Percentiles rank a stretch among this genome's conserved stretches.
Evolutionary conservation across 306 rosid species (phyloP).

Genomic region (Sindora glabra): DNA sequence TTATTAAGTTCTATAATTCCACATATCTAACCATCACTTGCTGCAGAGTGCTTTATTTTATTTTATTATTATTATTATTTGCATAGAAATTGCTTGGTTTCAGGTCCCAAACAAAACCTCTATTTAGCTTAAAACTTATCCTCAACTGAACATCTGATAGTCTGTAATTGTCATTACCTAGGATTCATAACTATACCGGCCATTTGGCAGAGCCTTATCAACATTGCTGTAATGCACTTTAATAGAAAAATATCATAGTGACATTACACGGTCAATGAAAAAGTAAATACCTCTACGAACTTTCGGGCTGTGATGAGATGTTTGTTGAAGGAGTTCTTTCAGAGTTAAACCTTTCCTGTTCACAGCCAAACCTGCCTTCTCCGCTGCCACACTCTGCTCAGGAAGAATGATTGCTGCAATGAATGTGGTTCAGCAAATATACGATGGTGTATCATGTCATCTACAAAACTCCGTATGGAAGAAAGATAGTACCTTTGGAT

Average conservation of each 20-base stretch:
- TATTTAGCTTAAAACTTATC: background rate
- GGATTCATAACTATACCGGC: too few relatives aligned
- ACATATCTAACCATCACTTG: background rate
- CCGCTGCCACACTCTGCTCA: constrained; percentile 84
- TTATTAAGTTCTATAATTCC: background rate
- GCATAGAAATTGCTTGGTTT: background rate
- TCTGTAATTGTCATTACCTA: too few relatives aligned
- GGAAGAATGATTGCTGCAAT: constrained; percentile 78
- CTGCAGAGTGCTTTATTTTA: background rate
- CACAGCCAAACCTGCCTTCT: constrained; percentile 77
- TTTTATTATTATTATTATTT: too few relatives aligned
- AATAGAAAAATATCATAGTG: background rate
- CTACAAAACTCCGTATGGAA: background rate
- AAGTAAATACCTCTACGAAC: constrained; percentile 74
- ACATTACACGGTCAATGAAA: background rate
- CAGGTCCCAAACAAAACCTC: too few relatives aligned
- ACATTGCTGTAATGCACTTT: background rate
- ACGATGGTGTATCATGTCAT: background rate
- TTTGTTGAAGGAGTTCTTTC: constrained; percentile 86
- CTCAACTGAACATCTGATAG: background rate
- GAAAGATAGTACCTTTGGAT: constrained; percentile 50
- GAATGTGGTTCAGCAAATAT: background rate
- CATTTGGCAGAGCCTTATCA: too few relatives aligned
- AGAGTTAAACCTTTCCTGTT: constrained; percentile 86
- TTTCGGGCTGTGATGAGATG: constrained; percentile 76